Conservation (phyloP, 2,329 filamentous ascomycete genomes). For the Plectosphaerella sp. region DNA sequence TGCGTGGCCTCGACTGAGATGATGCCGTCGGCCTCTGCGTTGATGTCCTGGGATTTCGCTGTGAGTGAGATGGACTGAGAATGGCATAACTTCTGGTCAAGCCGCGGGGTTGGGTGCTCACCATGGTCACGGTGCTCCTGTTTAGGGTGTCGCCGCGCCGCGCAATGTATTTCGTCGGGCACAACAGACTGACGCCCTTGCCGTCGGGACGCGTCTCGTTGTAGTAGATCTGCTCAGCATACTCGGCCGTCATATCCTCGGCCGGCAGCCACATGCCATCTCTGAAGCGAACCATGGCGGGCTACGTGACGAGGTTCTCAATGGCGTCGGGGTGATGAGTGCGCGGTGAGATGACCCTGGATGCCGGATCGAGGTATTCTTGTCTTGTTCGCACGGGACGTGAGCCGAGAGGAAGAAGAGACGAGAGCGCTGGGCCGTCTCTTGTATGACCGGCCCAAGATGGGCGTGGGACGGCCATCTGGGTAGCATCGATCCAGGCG, state of each 20-base stretch:
- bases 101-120: not conserved
- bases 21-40: constrained; percentile 32
- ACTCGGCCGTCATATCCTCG: constrained; percentile 56
- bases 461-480: not conserved
- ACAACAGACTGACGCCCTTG: constrained; percentile 48
- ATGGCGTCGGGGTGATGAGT: too few species aligned
- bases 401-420: not conserved
- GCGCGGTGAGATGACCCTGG: not conserved
- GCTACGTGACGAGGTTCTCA: not conserved
- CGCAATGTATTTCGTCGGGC: constrained; percentile 48
- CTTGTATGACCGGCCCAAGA: constrained; percentile 3
- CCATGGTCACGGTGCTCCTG: constrained; percentile 43
- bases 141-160: constrained; percentile 53
- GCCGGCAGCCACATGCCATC: constrained; percentile 58
- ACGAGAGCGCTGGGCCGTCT: constrained; percentile 2
- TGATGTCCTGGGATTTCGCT: constrained; percentile 18
- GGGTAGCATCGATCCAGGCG: not conserved
- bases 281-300: constrained; percentile 26
- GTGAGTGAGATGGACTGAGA: not conserved
- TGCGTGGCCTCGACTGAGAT: constrained; percentile 34
- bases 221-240: constrained; percentile 59
- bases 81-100: not conserved
- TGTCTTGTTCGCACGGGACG: not conserved
- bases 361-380: not conserved
- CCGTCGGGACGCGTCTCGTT: constrained; percentile 38